Evolutionary conservation across 441 rosid species (phyloP).

Genomic region (Viola pubescens): DNA sequence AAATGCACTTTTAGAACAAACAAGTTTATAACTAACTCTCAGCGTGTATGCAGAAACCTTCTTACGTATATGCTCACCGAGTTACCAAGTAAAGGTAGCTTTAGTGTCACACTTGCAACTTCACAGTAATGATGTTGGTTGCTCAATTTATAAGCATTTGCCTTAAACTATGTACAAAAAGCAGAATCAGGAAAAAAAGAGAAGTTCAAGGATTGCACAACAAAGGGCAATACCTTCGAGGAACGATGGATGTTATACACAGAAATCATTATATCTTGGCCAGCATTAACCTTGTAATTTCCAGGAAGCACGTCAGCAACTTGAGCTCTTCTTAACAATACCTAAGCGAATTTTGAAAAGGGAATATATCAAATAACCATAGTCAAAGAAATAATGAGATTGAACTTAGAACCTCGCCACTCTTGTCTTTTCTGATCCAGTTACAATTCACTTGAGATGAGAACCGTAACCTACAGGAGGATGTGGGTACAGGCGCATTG

Average conservation of each 20-base stretch:
- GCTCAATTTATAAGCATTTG: background rate
- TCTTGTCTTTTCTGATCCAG: background rate
- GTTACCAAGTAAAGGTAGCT: background rate
- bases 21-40: too few species aligned
- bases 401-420: background rate
- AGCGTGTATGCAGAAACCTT: too few species aligned
- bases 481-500: constrained; percentile 89
- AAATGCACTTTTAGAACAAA: too few species aligned
- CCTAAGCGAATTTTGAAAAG: constrained; percentile 29
- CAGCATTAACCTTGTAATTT: constrained; percentile 67
- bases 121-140: background rate
- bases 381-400: background rate
- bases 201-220: constrained; percentile 2
- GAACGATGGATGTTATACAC: constrained; percentile 92
- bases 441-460: constrained; percentile 8
- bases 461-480: constrained; percentile 72
- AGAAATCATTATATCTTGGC: constrained; percentile 94
- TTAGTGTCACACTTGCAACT: background rate
- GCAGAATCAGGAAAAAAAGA: constrained; percentile 5
- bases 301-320: constrained; percentile 82
- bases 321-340: constrained; percentile 83
- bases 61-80: too few species aligned
- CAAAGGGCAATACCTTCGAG: constrained; percentile 39
- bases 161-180: background rate
- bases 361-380: constrained; percentile 9